phyloP scores from a whole-genome alignment of 2,329 filamentous ascomycete genomes.

The Emergomyces africanus region DNA sequence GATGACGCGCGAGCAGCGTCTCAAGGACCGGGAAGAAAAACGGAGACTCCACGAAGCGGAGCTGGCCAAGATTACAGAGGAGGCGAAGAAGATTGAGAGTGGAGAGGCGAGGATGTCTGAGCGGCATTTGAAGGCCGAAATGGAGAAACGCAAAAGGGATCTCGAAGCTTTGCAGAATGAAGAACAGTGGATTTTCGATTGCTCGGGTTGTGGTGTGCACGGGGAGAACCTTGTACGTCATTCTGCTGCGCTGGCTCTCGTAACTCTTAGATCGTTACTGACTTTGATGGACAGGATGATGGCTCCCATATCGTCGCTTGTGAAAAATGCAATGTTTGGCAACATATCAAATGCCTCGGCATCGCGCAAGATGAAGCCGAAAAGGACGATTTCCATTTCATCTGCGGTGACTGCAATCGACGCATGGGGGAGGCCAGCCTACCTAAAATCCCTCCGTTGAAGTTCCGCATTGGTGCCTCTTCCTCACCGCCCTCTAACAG shows the following conservation, averaged over 20 bases:
- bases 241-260: background rate
- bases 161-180: conserved; percentile 62
- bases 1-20: conserved; percentile 70
- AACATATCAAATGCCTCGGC: conserved; percentile 84
- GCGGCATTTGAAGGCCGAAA: conserved; percentile 66
- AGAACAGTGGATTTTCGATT: conserved; percentile 90
- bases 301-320: conserved; percentile 89
- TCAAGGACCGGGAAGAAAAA: conserved; percentile 73
- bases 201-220: conserved; percentile 71
- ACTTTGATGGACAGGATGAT: conserved; percentile 49
- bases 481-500: conserved; percentile 30
- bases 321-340: conserved; percentile 90
- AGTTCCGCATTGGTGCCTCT: conserved; percentile 42
- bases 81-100: conserved; percentile 48
- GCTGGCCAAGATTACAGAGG: conserved; percentile 63
- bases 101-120: conserved; percentile 57
- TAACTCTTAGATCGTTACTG: background rate
- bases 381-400: conserved; percentile 71
- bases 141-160: conserved; percentile 66
- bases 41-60: conserved; percentile 77
- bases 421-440: conserved; percentile 50
- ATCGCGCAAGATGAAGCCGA: conserved; percentile 71
- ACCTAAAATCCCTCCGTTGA: conserved; percentile 50
- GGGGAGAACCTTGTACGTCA: conserved; percentile 57
- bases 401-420: conserved; percentile 66